Conservation (phyloP, 2,329 filamentous ascomycete genomes). For the Trichoderma brevicompactum region DNA sequence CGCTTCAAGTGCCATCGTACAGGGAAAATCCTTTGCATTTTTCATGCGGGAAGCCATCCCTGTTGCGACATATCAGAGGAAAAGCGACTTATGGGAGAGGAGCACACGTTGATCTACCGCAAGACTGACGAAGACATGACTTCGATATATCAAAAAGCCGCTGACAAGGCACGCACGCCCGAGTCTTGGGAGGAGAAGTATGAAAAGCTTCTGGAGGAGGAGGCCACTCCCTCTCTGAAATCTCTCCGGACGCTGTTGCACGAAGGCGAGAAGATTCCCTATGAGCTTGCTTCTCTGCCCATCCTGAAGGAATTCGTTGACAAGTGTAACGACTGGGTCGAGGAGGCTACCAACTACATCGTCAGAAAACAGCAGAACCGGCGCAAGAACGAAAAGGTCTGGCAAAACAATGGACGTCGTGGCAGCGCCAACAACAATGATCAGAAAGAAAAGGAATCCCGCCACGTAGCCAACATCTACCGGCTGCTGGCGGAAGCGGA, state of each 20-base stretch:
- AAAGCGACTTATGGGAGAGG: conserved; percentile 69
- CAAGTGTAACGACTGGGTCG: conserved; percentile 95
- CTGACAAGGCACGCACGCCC: conserved; percentile 83
- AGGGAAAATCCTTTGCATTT: conserved; percentile 79
- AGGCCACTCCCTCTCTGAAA: conserved; percentile 83
- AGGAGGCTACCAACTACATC: conserved; percentile 94
- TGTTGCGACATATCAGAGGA: conserved; percentile 75
- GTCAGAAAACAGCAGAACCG: conserved; percentile 97
- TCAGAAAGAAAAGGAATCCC: conserved; percentile 80
- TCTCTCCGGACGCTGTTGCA: conserved; percentile 79
- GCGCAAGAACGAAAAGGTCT: conserved; percentile 89
- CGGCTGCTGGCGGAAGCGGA: conserved; percentile 83
- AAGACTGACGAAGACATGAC: conserved; percentile 73
- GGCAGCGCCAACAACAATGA: conserved; percentile 43
- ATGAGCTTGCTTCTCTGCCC: conserved; percentile 80
- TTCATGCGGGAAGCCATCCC: conserved; percentile 77
- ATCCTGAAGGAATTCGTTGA: conserved; percentile 89
- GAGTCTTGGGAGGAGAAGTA: conserved; percentile 92
- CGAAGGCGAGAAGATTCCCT: conserved; percentile 96
- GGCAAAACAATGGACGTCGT: conserved; percentile 74
- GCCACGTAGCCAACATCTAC: conserved; percentile 86
- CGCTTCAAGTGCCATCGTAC: conserved; percentile 84
- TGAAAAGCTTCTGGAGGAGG: conserved; percentile 80
- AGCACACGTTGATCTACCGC: conserved; percentile 78
- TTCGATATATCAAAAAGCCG: conserved; percentile 71